Evolutionary conservation across 2,329 filamentous ascomycete species (phyloP), one percentile per base, ranked within the genome.

Genomic region (Xylariaceae sp.): DNA sequence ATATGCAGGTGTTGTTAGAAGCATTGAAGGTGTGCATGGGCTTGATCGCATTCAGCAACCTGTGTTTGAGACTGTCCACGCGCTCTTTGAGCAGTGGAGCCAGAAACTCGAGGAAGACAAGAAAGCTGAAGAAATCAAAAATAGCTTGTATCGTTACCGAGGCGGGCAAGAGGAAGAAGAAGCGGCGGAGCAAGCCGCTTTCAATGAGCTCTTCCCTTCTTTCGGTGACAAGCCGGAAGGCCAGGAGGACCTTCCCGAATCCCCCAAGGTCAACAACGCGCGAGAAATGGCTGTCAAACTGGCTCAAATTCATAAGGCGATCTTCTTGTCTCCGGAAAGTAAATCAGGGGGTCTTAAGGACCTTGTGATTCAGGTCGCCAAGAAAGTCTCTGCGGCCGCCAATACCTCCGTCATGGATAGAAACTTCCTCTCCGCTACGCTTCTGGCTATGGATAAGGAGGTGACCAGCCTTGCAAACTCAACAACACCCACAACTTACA

Each of bases 31-130:
- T 0, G 56, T 77, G 0, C 65, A 73, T 45, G 72, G 73, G 61
- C 71, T 84, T 54, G 66, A 76, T 48, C 59, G 68, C 53, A 72
- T 79, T 10, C 80, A 84, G 23, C 77, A 82, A 34, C 73, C 80
- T 7, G 73, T 93, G 1, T 86, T 88, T 57, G 80, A 83, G 65
- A 81, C 86, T 15, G 85, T 97, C 62, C 83, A 89, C 55, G 78
- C 77, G 13, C 87, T 95, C 68, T 96, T 92, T 68, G 76, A 85
- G 13, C 82, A 92, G 54, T 99, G 93, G 92, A 89, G 85, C 66
- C 82, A 83, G 54, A 88, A 88, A 69, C 82, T 96, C 1, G 83
- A 88, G 56, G 79, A 85, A 17, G 92, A 97, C 64, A 88, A 90
- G 67, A 85, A 87, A 67, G 84, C 89, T 51, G 86, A 89, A 65